Evolutionary conservation across 2,329 filamentous ascomycete genomes (phyloP), one percentile per base, ranked within the genome.

Genomic region (Fusarium redolens): DNA sequence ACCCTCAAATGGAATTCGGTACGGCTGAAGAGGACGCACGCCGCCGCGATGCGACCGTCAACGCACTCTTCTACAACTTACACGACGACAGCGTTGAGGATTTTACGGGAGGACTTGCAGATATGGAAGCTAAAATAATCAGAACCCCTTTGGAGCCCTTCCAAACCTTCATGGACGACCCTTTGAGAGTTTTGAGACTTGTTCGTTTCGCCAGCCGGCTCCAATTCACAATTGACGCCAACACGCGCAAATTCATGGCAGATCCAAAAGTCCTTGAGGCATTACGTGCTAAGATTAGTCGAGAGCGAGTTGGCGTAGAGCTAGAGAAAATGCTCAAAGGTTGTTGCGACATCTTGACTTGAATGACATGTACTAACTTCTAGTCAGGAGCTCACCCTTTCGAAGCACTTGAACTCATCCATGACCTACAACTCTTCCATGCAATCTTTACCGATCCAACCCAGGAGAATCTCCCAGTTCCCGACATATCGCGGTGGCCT

Each of bases 11-110:
- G 88, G 95, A 97, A 80, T 98, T 98, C 81, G 96, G 96, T 9
- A 97, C 94, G 0, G 92, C 96, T 1, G 88, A 93, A 79, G 95
- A 99, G 81, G 96, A 99, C 82, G 96, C 96, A 4, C 80, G 95
- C 74, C 91, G 96, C 28, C 91, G 96, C 52, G 96, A 99, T 85
- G 95, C 96, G 28, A 98, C 95, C 1, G 91, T 98, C 69, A 99
- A 99, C 80, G 94, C 96, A 30, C 89, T 99, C 71, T 98, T 98
- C 83, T 98, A 96, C 85, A 98, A 98, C 77, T 85, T 99, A 43
- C 91, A 95, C 78, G 94, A 92, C 2, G 88, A 90, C 38, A 77
- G 87, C 65, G 88, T 98, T 40, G 96, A 98, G 81, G 96, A 99
- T 80, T 92, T 97, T 69, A 97, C 94, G 0, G 88, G 88, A 12